These are phyloP conservation scores for Zopfia rhizophila DNA, from an alignment of 2,329 filamentous ascomycete genomes.

Conservation along the genomic window DNA sequence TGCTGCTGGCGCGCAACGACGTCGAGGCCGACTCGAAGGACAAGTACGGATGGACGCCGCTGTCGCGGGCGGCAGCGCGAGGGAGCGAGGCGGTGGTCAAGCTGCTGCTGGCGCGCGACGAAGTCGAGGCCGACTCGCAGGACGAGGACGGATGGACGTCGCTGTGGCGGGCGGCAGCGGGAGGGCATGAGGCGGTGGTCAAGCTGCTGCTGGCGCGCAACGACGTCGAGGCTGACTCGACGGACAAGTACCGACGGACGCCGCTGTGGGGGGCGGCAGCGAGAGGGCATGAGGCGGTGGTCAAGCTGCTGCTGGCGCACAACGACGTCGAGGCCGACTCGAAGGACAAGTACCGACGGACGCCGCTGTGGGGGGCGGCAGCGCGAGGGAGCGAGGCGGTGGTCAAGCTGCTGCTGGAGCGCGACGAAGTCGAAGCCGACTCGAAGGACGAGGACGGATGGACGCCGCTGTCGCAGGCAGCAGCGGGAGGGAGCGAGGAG, in stretches of 20 bases:
- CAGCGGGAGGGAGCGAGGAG: not conserved
- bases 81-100: constrained; percentile 12
- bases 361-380: constrained; percentile 9
- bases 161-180: constrained; percentile 4
- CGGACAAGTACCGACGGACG: constrained; percentile 7
- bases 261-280: constrained; percentile 7
- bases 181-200: constrained; percentile 7
- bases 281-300: constrained; percentile 6
- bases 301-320: constrained; percentile 7
- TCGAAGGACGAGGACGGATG: constrained; percentile 6
- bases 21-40: constrained; percentile 4
- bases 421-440: constrained; percentile 6
- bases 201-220: constrained; percentile 7
- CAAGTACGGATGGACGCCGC: constrained; percentile 1
- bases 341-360: constrained; percentile 2
- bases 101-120: constrained; percentile 12
- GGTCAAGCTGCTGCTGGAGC: constrained; percentile 10
- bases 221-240: constrained; percentile 7
- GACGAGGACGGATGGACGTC: constrained; percentile 1
- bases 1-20: constrained; percentile 1
- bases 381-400: constrained; percentile 8
- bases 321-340: constrained; percentile 4
- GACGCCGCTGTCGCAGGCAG: constrained; percentile 6
- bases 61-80: constrained; percentile 7
- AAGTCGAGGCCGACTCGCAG: constrained; percentile 7